Conservation (phyloP, 495 filamentous ascomycete species). For the Schizothecium vesticola region DNA sequence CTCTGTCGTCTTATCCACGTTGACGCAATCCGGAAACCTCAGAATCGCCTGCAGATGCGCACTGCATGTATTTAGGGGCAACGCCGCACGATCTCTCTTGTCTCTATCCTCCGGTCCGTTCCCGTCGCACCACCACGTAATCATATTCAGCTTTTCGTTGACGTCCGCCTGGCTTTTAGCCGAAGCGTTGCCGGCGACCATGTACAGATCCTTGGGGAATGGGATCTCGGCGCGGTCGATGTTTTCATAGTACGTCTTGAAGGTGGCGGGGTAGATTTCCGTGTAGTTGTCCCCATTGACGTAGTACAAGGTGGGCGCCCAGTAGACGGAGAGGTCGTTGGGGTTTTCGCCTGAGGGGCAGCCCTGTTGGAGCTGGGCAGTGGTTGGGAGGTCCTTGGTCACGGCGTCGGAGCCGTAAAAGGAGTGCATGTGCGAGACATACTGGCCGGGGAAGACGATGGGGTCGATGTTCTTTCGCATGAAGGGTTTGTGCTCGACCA, state of each 20-base stretch:
- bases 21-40: conserved; percentile 33
- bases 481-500: conserved; percentile 33
- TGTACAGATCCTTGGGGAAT: conserved; percentile 50
- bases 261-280: conserved; percentile 36
- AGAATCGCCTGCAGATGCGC: conserved; percentile 33
- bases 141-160: conserved; percentile 28
- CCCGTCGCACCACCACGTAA: conserved; percentile 38
- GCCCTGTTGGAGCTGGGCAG: conserved; percentile 29
- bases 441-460: conserved; percentile 30
- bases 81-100: conserved; percentile 26
- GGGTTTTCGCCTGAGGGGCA: conserved; percentile 36
- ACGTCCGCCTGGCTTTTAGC: conserved; percentile 29
- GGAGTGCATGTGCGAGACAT: conserved; percentile 35
- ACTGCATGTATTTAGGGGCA: conserved; percentile 30
- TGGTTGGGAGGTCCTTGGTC: conserved; percentile 31
- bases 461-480: conserved; percentile 37
- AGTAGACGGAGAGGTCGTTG: conserved; percentile 33
- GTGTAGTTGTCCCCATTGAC: conserved; percentile 34
- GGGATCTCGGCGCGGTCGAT: conserved; percentile 82
- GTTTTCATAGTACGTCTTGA: conserved; percentile 54
- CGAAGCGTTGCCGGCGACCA: conserved; percentile 32
- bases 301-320: conserved; percentile 36
- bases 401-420: conserved; percentile 35
- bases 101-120: conserved; percentile 33
- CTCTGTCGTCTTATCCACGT: conserved; percentile 28